These are phyloP conservation scores for Pleurozium schreberi DNA, from an alignment of 225 moss, liverwort and hornwort genomes.

Conservation along the genomic window DNA sequence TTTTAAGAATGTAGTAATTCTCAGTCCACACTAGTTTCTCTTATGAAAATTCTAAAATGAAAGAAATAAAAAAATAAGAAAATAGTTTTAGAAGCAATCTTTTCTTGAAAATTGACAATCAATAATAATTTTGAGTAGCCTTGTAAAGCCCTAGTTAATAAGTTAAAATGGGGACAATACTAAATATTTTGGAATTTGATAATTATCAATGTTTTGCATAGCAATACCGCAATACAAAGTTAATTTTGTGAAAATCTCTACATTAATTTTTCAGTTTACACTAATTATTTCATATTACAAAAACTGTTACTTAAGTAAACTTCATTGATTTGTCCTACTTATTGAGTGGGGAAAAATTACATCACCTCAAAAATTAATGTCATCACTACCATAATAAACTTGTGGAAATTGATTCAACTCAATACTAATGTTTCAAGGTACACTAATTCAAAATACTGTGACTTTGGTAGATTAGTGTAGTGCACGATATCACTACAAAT, in stretches of 20 bases:
- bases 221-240: too few species aligned
- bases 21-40: not conserved
- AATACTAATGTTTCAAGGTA: not conserved
- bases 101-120: not conserved
- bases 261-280: not conserved
- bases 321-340: not conserved
- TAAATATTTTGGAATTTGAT: not conserved
- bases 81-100: not conserved
- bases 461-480: not conserved
- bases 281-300: not conserved
- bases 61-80: fast-evolving
- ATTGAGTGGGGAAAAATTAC: fast-evolving
- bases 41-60: too few species aligned
- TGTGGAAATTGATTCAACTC: not conserved
- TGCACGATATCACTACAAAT: not conserved
- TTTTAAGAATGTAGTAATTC: not conserved
- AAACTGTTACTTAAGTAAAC: too few species aligned
- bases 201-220: not conserved
- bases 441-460: not conserved
- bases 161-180: not conserved
- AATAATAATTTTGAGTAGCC: fast-evolving
- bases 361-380: too few species aligned
- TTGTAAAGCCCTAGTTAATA: fast-evolving
- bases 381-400: not conserved
- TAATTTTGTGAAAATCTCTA: not conserved